Evolutionary conservation across 2,329 filamentous ascomycete genomes (phyloP).

Genomic region (Penicillium freii): DNA sequence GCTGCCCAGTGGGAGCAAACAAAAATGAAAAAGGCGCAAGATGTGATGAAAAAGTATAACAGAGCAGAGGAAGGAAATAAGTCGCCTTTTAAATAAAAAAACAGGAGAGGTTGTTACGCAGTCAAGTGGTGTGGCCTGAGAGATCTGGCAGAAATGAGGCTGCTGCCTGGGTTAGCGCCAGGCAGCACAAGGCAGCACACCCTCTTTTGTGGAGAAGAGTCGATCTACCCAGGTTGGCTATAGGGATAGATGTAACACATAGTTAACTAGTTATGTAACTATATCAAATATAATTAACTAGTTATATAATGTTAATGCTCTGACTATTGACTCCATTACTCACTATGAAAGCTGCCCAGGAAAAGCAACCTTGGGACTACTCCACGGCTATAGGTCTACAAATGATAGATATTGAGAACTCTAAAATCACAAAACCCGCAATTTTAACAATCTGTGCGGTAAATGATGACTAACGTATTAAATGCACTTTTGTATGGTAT

Average conservation of each 20-base stretch:
- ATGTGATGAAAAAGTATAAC: neutral
- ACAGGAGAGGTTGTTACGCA: neutral
- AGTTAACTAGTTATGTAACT: too few relatives aligned
- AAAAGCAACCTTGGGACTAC: too few relatives aligned
- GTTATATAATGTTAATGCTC: too few relatives aligned
- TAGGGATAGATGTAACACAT: neutral
- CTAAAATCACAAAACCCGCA: too few relatives aligned
- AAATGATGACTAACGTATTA: too few relatives aligned
- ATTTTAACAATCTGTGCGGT: too few relatives aligned
- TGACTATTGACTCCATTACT: too few relatives aligned
- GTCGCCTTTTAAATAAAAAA: neutral
- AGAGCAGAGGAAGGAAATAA: neutral
- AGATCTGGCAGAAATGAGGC: neutral
- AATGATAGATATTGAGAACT: too few relatives aligned
- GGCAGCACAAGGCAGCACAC: constrained; percentile 1
- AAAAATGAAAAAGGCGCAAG: neutral
- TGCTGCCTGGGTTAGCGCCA: neutral
- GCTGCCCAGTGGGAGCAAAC: neutral
- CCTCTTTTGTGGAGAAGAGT: neutral
- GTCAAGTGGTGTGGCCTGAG: neutral
- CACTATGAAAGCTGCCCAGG: too few relatives aligned
- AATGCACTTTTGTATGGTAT: too few relatives aligned
- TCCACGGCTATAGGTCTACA: too few relatives aligned
- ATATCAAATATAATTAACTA: too few relatives aligned
- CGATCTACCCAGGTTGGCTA: neutral